These are phyloP conservation scores for Abrus pulchellus DNA, from an alignment of 306 rosid species.

Conservation along the genomic window DNA sequence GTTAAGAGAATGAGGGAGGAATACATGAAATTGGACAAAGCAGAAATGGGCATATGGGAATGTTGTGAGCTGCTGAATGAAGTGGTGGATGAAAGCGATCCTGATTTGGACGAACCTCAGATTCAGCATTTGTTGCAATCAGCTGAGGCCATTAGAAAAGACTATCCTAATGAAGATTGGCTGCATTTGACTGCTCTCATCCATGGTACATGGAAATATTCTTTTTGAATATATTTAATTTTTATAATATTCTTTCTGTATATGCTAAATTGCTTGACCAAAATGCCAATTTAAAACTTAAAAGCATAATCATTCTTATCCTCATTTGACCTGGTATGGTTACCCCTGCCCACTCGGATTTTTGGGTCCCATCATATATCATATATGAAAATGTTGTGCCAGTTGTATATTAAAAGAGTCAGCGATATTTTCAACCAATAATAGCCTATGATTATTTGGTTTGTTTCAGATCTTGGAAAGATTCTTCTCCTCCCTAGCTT, in stretches of 20 bases:
- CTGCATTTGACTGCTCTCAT: slow-evolving; percentile 60
- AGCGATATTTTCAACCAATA: no score
- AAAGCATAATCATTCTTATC: slow-evolving; percentile 12
- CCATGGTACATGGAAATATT: slow-evolving; percentile 44
- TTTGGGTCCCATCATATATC: background rate
- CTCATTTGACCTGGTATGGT: background rate
- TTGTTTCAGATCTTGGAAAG: slow-evolving; percentile 61
- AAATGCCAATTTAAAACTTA: background rate
- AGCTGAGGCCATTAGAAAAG: slow-evolving; percentile 52
- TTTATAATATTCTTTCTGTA: background rate
- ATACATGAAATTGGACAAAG: slow-evolving; percentile 56
- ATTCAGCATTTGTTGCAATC: slow-evolving; percentile 51
- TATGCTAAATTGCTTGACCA: background rate
- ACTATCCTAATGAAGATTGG: slow-evolving; percentile 55
- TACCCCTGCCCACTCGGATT: no score
- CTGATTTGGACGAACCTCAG: slow-evolving; percentile 55
- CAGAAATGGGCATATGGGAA: slow-evolving; percentile 61
- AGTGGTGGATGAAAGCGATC: slow-evolving; percentile 56
- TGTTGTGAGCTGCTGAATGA: slow-evolving; percentile 57
- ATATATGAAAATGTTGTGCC: no score
- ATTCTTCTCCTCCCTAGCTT: slow-evolving; percentile 52
- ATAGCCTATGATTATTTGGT: background rate
- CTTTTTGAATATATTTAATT: background rate
- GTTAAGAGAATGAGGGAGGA: slow-evolving; percentile 54
- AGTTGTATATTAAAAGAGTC: background rate